Evolutionary conservation across 2,329 filamentous ascomycete genomes (phyloP).

Genomic region (Trichothecium sympodiale): DNA sequence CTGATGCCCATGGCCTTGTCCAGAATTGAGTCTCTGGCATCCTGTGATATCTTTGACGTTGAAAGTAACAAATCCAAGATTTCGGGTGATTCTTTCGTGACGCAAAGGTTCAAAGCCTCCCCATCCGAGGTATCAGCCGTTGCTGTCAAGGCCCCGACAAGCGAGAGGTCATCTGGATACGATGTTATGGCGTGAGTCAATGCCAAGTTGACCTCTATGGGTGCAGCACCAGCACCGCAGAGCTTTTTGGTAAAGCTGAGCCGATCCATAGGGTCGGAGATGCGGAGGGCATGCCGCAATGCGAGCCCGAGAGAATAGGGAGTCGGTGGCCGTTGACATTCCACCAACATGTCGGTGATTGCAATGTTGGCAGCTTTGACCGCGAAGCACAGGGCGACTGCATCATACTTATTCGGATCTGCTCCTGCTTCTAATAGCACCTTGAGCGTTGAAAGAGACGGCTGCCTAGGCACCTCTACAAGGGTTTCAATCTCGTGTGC

Average conservation of each 20-base stretch:
- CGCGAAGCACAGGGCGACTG: conserved; percentile 37
- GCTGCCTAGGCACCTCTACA: conserved; percentile 23
- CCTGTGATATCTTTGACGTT: conserved; percentile 20
- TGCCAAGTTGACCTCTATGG: conserved; percentile 37
- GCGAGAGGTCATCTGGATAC: conserved; percentile 34
- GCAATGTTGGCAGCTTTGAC: conserved; percentile 32
- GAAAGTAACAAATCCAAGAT: conserved; percentile 34
- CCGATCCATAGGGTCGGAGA: conserved; percentile 39
- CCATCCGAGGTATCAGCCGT: conserved; percentile 40
- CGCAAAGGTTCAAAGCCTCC: conserved; percentile 32
- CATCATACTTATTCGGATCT: conserved; percentile 42
- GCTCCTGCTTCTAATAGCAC: conserved; percentile 39
- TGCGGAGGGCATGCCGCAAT: conserved; percentile 40
- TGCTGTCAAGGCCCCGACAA: conserved; percentile 32
- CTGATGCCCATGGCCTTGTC: conserved; percentile 29
- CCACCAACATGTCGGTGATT: conserved; percentile 38
- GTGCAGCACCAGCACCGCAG: conserved; percentile 35
- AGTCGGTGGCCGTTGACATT: conserved; percentile 21
- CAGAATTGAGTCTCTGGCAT: conserved; percentile 29
- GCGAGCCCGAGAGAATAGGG: conserved; percentile 34
- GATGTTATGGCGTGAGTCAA: conserved; percentile 37
- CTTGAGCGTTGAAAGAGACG: conserved; percentile 31
- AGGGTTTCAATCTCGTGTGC: conserved; percentile 38
- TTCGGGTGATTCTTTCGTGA: conserved; percentile 33
- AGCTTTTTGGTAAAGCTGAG: conserved; percentile 38